Percentiles rank a stretch among this genome's conserved stretches.
phyloP scores from a whole-genome alignment of 2,329 filamentous ascomycete genomes.

The Arthrobotrys sphaeroides region DNA sequence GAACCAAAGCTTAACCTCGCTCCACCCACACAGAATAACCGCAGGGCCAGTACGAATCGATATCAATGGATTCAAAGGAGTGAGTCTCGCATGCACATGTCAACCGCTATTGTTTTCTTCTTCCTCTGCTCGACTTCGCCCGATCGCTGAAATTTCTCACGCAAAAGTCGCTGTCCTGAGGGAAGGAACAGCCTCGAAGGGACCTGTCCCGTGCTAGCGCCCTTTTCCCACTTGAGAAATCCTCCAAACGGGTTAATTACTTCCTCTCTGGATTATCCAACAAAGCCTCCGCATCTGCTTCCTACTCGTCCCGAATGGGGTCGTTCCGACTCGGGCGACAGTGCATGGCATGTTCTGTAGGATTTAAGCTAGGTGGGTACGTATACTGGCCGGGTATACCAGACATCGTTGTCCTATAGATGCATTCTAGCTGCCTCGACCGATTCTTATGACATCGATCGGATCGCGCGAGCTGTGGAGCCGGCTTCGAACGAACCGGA shows the following conservation, averaged over 20 bases:
- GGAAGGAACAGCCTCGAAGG: slow-evolving; percentile 38
- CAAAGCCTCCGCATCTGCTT: neutral
- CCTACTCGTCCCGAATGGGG: too few relatives aligned
- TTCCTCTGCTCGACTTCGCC: neutral
- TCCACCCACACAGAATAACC: neutral
- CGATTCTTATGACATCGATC: too few relatives aligned
- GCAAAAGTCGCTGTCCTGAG: neutral
- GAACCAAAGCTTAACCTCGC: neutral
- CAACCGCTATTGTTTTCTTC: slow-evolving; percentile 10
- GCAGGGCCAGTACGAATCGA: too few relatives aligned
- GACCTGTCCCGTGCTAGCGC: slow-evolving; percentile 4
- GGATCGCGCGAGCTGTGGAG: neutral
- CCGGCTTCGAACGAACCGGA: neutral
- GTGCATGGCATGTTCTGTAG: too few relatives aligned
- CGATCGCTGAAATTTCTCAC: neutral
- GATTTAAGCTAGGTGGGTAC: too few relatives aligned
- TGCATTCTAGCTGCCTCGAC: too few relatives aligned
- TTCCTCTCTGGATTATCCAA: slow-evolving; percentile 17
- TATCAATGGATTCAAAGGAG: too few relatives aligned
- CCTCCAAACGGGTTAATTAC: slow-evolving; percentile 12
- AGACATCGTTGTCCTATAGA: neutral
- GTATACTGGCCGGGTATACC: too few relatives aligned
- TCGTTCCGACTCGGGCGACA: neutral
- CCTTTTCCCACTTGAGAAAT: slow-evolving; percentile 12
- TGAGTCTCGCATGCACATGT: slow-evolving; percentile 18